Evolutionary conservation across 148 eudicot species (phyloP), one percentile per base, ranked within the genome.

Genomic region (Salicornia ramosissima): DNA sequence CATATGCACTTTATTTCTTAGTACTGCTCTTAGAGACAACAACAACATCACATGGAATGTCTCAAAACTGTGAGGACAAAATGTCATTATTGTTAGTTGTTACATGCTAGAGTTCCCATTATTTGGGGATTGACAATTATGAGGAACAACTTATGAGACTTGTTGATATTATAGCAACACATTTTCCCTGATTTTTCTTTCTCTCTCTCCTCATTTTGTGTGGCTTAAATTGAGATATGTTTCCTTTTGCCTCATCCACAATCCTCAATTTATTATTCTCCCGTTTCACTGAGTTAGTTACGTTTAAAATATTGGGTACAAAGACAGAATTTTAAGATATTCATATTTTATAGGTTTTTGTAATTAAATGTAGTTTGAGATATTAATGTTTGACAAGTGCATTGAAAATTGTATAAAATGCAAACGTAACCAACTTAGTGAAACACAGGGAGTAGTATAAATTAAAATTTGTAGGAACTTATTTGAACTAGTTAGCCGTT

Each of bases 21-120:
- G 55, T 28, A 55, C 63, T 42, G 16, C 0, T 42, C 50, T 63
- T 40, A 63, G 21, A 40, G 67, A 63, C 67, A 63, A 9, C 40
- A 40, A 63, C 67, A 63, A n/a, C 67, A 40, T 42, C 67, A 63
- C 67, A 63, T 63, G 67, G 67, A 63, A 63, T 63, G 67, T 63
- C 50, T 40, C 31, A 22, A 13, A 24, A 24, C 43, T 63, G 16
- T 19, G 24, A 63, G 49, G 67, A 39, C 65, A 21, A 39, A 58
- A 36, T n/a, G 10, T 54, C 59, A 54, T 54, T 25, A 54, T 39
- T 39, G 47, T 62, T 62, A 1, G 61, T 26, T 57, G 36, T 57
- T 30, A 40, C 47, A 21, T 63, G 29, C 30, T 42, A 22, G 31
- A 42, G 50, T 63, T 63, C 67, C 67, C 67, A 63, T 63, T 63